Conservation (phyloP, 768 basidiomycete genomes). For the Hypholoma sublateritium region DNA sequence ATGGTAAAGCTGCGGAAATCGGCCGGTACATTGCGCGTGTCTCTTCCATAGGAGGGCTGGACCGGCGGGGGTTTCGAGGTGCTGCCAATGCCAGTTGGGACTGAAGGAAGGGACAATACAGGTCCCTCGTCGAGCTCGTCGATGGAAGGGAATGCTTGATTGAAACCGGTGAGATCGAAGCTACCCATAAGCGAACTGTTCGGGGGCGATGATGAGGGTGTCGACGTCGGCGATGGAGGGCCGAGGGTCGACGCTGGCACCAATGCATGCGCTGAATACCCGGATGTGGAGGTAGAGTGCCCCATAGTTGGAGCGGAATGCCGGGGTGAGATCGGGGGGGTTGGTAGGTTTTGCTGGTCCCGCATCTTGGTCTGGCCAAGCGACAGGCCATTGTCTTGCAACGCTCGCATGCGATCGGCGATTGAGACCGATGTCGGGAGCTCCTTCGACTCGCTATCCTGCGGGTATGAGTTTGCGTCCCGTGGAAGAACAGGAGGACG, state of each 20-base stretch:
- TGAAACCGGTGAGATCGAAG: conserved; percentile 53
- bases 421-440: conserved; percentile 63
- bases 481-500: conserved; percentile 16
- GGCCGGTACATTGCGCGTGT: conserved; percentile 24
- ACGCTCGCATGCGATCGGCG: conserved; percentile 75
- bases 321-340: conserved; percentile 40
- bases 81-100: conserved; percentile 39
- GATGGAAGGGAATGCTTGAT: conserved; percentile 72
- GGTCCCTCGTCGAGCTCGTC: conserved; percentile 68
- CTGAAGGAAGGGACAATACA: conserved; percentile 46
- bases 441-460: conserved; percentile 29
- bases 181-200: conserved; percentile 25
- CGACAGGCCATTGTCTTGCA: conserved; percentile 71
- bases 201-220: conserved; percentile 64
- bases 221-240: conserved; percentile 74
- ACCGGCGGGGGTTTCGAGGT: conserved; percentile 15
- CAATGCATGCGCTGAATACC: conserved; percentile 59
- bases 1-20: conserved; percentile 36
- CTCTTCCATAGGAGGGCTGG: conserved; percentile 11
- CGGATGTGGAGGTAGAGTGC: conserved; percentile 32
- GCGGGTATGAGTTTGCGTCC: conserved; percentile 9
- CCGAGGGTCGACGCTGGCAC: conserved; percentile 72
- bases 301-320: conserved; percentile 24
- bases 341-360: conserved; percentile 40
- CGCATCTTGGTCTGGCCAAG: conserved; percentile 59